Evolutionary conservation across 1,284 basidiomycete species (phyloP).

Genomic region (Leccinum olivaceoglutinosum): DNA sequence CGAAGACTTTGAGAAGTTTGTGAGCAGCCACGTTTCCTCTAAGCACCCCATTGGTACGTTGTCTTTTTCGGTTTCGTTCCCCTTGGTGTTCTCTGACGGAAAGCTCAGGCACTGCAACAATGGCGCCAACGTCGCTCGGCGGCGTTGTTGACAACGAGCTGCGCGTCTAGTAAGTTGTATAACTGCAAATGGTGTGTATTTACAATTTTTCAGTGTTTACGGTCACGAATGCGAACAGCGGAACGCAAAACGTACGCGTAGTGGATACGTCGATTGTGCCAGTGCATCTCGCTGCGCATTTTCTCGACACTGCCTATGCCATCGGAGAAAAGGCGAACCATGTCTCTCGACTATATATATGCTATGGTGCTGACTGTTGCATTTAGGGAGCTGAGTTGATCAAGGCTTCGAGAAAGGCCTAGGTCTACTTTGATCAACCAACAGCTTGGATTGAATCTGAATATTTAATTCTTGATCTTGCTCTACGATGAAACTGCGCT

Average conservation of each 20-base stretch:
- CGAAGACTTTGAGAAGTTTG: slow-evolving; percentile 14
- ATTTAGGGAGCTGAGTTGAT: slow-evolving; percentile 14
- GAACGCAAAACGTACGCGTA: slow-evolving; percentile 18
- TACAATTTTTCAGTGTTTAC: neutral
- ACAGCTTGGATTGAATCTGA: neutral
- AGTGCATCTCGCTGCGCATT: slow-evolving; percentile 14
- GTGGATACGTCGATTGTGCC: slow-evolving; percentile 17
- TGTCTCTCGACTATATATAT: neutral
- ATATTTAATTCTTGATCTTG: slow-evolving; percentile 29
- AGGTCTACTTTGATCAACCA: neutral
- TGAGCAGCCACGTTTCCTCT: slow-evolving; percentile 4
- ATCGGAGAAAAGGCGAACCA: slow-evolving; percentile 17
- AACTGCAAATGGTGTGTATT: neutral
- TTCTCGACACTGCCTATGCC: slow-evolving; percentile 18
- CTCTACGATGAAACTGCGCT: slow-evolving; percentile 34
- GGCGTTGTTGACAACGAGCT: slow-evolving; percentile 18
- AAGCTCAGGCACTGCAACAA: slow-evolving; percentile 14
- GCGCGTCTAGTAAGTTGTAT: slow-evolving; percentile 15
- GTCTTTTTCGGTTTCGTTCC: neutral
- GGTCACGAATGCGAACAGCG: slow-evolving; percentile 3
- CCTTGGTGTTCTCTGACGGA: neutral
- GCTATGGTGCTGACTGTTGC: neutral
- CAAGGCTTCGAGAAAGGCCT: neutral
- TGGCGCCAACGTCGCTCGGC: slow-evolving; percentile 14
- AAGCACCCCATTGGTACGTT: slow-evolving; percentile 16